Base-by-base conservation (phyloP, 495 filamentous ascomycete species). In the Penicillium angulare region DNA sequence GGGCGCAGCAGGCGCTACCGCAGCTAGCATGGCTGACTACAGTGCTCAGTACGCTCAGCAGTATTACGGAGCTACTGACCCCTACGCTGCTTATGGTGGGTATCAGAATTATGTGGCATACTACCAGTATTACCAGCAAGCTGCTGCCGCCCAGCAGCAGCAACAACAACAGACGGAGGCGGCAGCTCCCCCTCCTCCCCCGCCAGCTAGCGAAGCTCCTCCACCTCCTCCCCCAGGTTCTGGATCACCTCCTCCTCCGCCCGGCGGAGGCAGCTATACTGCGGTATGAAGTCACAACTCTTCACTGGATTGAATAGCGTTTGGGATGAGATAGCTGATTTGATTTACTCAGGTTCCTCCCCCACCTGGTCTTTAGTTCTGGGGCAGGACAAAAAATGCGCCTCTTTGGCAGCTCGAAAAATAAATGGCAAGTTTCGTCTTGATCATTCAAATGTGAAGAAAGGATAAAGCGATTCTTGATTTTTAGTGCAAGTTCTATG, bases 1-100 rank as follows among this genome's bases (percentile, higher is more conserved):
- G 39, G 60, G 50, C 49, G 57, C 69, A 10, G 56, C 68, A 44
- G 71, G 53, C n/a, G 62, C 67, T 34, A 27, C 7, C 18, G 68
- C 68, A 3, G 68, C 78, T 29, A 64, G 71, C 45, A 66, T 64
- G 8, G 69, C 73, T 2, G 76, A 83, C 56, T 95, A 95, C 64
- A 81, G 80, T 39, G 85, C 88, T 20, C 87, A 90, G 47, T 95
- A 96, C 66, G 88, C 89, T 4, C 88, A 91, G n/a, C n/a, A n/a
- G 68, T 92, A 92, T 56, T 90, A 90, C 50, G 73, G 71, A 58
- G 75, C 74, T 32, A 74, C 80, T 31, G 93, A 98, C 56, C 92
- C 92, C 0, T 98, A 97, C 65, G 90, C 89, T 3, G 85, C 88
- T 22, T 97, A 95, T 53, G 93, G 93, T 49, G 93, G 93, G 21